Evolutionary conservation across 2,329 filamentous ascomycete genomes (phyloP).

Genomic region (Fusarium nematophilum): DNA sequence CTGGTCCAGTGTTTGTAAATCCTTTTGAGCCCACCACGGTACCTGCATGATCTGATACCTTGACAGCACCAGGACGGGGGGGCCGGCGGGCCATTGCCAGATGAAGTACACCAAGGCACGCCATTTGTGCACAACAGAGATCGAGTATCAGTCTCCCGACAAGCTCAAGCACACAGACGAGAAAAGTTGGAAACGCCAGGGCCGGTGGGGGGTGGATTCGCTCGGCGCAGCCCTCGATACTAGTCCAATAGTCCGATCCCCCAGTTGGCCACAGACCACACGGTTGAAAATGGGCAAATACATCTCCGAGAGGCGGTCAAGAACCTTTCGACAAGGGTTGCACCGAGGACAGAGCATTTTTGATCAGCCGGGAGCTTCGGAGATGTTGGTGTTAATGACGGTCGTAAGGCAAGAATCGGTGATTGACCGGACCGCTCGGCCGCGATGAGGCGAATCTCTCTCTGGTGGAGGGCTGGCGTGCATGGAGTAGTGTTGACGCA

Average conservation of each 20-base stretch:
- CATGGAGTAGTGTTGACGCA: too few species aligned
- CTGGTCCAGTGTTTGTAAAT: too few species aligned
- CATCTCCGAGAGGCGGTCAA: constrained; percentile 23
- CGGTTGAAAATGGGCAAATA: constrained; percentile 3
- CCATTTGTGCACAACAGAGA: constrained; percentile 35
- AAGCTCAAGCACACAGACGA: not conserved
- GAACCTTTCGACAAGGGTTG: not conserved
- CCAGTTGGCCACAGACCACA: constrained; percentile 9
- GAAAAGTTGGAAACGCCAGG: not conserved
- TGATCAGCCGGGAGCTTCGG: constrained; percentile 1
- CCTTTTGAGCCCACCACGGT: too few species aligned
- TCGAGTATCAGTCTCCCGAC: constrained; percentile 12
- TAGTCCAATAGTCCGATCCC: constrained; percentile 12
- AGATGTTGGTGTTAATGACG: constrained; percentile 6
- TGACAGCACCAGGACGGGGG: constrained; percentile 34
- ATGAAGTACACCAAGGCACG: constrained; percentile 36
- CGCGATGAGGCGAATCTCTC: constrained; percentile 16
- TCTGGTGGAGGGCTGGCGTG: not conserved
- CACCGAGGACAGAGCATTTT: not conserved
- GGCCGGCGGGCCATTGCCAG: constrained; percentile 32
- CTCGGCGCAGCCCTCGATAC: not conserved
- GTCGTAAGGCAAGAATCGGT: constrained; percentile 13
- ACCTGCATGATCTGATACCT: constrained; percentile 39
- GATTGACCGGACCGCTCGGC: constrained; percentile 33
- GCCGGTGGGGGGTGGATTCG: constrained; percentile 7